A percentile compares a stretch with the other conserved stretches of the same genome.
Conservation (phyloP, 495 filamentous ascomycete species). For the Elasticomyces elasticus region DNA sequence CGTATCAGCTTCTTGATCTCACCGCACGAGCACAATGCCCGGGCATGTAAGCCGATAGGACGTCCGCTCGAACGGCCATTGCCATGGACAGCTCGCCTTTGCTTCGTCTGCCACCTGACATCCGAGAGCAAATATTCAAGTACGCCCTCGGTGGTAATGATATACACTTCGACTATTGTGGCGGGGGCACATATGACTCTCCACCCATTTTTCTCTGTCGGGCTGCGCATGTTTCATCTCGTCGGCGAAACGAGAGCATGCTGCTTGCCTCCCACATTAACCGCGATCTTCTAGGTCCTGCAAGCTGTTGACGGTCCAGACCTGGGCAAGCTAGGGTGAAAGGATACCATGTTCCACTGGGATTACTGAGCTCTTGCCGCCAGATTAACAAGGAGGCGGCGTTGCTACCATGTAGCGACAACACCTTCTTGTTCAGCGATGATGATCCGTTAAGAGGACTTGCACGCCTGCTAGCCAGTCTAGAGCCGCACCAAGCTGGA, state of each 20-base stretch:
- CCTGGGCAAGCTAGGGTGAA: neutral
- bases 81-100: too few species aligned
- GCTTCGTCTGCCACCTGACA: neutral
- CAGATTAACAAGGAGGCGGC: neutral
- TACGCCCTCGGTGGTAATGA: neutral
- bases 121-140: neutral
- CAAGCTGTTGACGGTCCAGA: too few species aligned
- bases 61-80: too few species aligned
- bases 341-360: neutral
- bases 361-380: neutral
- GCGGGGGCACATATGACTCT: too few species aligned
- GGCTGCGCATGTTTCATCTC: too few species aligned
- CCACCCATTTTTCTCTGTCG: neutral
- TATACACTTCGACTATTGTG: too few species aligned
- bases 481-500: neutral
- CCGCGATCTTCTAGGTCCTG: too few species aligned
- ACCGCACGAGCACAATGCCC: too few species aligned
- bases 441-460: neutral
- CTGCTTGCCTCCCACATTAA: too few species aligned
- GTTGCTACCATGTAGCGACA: neutral
- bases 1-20: too few species aligned
- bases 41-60: neutral
- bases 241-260: too few species aligned
- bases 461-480: neutral
- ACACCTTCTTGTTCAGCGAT: neutral